Base-by-base conservation (phyloP, 2,329 filamentous ascomycete species). In the Apiospora arundinis region DNA sequence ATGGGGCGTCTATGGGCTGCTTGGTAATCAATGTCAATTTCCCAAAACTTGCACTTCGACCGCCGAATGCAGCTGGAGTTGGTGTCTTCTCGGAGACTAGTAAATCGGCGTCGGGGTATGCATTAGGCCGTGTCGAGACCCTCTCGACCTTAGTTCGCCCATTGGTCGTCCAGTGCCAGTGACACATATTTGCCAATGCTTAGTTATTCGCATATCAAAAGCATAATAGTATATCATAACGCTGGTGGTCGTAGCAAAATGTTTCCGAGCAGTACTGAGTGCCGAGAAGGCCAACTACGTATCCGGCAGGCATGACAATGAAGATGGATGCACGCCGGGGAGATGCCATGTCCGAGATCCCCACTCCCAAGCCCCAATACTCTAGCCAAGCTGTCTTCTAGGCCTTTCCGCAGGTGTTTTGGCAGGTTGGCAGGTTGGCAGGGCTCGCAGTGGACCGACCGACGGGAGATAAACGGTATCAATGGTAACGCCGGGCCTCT, bases 11-110 rank as follows among this genome's bases (percentile, higher is more conserved):
- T 45, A 16, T 14, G 42, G n/a, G 32, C 40, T 63, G 56, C 56
- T 63, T 40, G 56, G 56, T 63, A 63, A 63, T 63, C 56, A 63
- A 60, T 14, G 56, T 4, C 56, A 3, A n/a, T 21, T 63, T 60
- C 25, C 18, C 52, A 60, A 12, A 37, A 60, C 28, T 8, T 60
- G 52, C 52, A 28, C 52, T 18, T 60, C 14, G 28, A 37, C 18
- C 25, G 28, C 16, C 52, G 6, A 32, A 28, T 28, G 25, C 11
- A 16, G 18, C 21, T 32, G 32, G 8, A 42, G 40, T 49, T 25
- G 11, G n/a, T n/a, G 49, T 6, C 28, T 56, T 56, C 49, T 32
- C 49, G 49, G 49, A 56, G 49, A 56, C 49, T 56, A 56, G 32
- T 32, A n/a, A 11, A 40, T 40, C 32, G 32, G 56, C 56, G 5